Base-by-base conservation (phyloP, 2,329 filamentous ascomycete genomes). In the Didymella pinodella region DNA sequence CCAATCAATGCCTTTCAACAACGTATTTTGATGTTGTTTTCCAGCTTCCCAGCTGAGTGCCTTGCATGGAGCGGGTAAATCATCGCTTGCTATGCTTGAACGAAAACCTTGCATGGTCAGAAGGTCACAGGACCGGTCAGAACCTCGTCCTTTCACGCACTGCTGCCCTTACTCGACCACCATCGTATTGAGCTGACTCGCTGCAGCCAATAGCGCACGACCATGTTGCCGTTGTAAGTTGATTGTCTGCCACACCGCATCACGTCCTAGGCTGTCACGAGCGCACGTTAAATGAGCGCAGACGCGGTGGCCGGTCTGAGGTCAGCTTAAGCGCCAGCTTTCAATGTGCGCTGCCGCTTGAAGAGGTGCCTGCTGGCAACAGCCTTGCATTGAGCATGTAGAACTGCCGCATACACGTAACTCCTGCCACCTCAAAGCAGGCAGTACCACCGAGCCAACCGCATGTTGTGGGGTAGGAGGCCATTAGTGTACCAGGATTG, bases 31-130 rank as follows among this genome's bases (percentile, higher is more conserved):
- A 51, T 48, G 45, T 61, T 43, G 46, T 56, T 61, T 57, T 48
- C 51, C 54, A 54, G 11, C 50, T 47, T 63, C 47, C 56, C 64
- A 64, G 63, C 62, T 67, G 63, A 59, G 72, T 75, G 68, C 73
- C 72, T 75, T 75, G 72, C 72, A 71, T 69, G 59, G 59, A 56
- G 69, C 68, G 73, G 73, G 69, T 75, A 75, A 74, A 74, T 74
- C 70, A 54, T 65, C 62, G 56, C 52, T 59, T 57, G 61, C 54
- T 54, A 64, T 64, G 61, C 63, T 61, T 57, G 62, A 66, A 57
- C 62, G 57, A 65, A 67, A 69, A 68, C 67, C 65, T 65, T 66
- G 63, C 62, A 58, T 63, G 63, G 70, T 70, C 68, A 68, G 54
- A 57, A 67, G 65, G 69, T 76, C 74, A 76, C 68, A 71, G 70